Evolutionary conservation across 208 protist species (phyloP).

Genomic region (Kentomonas sorsogonicus): DNA sequence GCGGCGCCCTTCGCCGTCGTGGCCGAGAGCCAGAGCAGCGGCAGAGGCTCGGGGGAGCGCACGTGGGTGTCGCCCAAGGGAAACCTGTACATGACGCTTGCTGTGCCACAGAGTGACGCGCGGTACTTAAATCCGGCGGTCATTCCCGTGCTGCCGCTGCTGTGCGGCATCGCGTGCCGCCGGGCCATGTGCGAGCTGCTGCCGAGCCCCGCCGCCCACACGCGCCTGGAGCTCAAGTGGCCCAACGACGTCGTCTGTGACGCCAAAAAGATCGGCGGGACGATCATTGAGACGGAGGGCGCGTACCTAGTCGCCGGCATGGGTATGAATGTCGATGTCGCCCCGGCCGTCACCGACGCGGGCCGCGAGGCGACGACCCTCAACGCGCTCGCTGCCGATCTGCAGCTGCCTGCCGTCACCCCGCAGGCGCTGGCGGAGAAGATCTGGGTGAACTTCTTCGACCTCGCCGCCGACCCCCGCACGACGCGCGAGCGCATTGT

Average conservation of each 20-base stretch:
- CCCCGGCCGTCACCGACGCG: slow-evolving; percentile 39
- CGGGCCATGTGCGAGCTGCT: slow-evolving; percentile 33
- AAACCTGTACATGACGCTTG: slow-evolving; percentile 72
- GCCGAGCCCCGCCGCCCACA: neutral
- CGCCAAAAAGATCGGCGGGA: slow-evolving; percentile 61
- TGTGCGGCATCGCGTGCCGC: slow-evolving; percentile 44
- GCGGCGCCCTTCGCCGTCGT: slow-evolving; percentile 40
- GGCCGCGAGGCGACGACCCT: slow-evolving; percentile 37
- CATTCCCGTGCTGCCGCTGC: slow-evolving; percentile 55
- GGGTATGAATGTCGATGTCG: slow-evolving; percentile 51
- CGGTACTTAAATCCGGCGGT: neutral
- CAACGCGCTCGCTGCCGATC: slow-evolving; percentile 21
- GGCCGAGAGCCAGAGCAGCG: slow-evolving; percentile 36
- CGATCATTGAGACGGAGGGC: slow-evolving; percentile 35
- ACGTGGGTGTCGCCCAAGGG: slow-evolving; percentile 62
- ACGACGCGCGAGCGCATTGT: slow-evolving; percentile 26
- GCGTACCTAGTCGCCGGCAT: slow-evolving; percentile 54
- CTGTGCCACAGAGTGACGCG: slow-evolving; percentile 19
- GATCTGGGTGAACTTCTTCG: slow-evolving; percentile 41
- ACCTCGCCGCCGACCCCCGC: slow-evolving; percentile 13
- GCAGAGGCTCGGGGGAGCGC: slow-evolving; percentile 51
- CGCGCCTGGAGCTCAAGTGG: slow-evolving; percentile 52
- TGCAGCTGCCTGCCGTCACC: slow-evolving; percentile 6
- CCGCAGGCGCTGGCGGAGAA: slow-evolving; percentile 25
- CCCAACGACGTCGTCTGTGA: slow-evolving; percentile 71